Base-by-base conservation (phyloP, 805 yeast genomes). In the Myxozyma kluyveri region DNA sequence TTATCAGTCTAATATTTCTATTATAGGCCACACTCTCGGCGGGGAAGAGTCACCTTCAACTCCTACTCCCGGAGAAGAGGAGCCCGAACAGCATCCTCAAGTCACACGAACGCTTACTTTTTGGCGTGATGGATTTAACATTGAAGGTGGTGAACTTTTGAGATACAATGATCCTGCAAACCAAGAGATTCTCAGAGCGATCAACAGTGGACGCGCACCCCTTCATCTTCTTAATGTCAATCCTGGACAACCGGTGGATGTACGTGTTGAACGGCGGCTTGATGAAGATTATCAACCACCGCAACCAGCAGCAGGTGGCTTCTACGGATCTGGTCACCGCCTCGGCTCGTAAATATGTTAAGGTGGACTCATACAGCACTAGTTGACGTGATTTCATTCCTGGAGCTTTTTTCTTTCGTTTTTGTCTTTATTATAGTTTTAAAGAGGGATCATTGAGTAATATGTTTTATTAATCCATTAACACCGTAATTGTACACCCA, bases 111-210 rank as follows among this genome's bases (percentile, higher is more conserved):
- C 86, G 39, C 84, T 93, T 56, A 88, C 95, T 0, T 91, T 93
- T 67, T 93, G 99, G 99, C 84, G 82, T 61, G 91, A 93, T 64
- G 99, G 99, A 1, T 93, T 93, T 70, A 88, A 88, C 57, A 89
- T 93, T 23, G 98, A 93, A 29, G 96, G 90, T 44, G 98, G 98
- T 1, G 80, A 80, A 22, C 75, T 93, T 50, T 84, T 79, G 67
- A 75, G 93, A 52, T 93, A 89, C 67, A 96, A 91, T 64, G 98
- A 93, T 67, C 96, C 96, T 4, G 81, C 78, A n/a, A 93, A 91
- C 67, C 83, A 83, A 43, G 78, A 76, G 40, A 85, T 87, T 59
- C 74, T 93, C 62, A 77, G 82, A 58, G 93, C 90, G 60, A 77
- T 93, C 69, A 86, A 87, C 65, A 78, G 82, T 50, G 99, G 99